Evolutionary conservation across 176 grass and related monocot species (phyloP), one percentile per base, ranked within the genome.

Genomic region (Hordeum marinum): DNA sequence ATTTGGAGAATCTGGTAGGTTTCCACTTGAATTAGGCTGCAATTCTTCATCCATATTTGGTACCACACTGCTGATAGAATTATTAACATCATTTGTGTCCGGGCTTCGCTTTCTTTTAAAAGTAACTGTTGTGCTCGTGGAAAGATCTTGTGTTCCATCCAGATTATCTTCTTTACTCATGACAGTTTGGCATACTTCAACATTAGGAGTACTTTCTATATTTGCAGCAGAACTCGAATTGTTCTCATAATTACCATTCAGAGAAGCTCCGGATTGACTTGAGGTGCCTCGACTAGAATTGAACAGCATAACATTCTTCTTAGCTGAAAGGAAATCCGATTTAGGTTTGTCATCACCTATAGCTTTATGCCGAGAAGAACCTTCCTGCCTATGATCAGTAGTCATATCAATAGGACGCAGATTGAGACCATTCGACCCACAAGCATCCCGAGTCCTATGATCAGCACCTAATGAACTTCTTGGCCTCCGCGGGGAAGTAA

Each of bases 61-160:
- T 48, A 50, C 68, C 66, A 58, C 71, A 26, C 20, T 72, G 62
- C 58, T 84, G 60, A 40, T 13, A 86, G 79, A 60, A 83, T 66
- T 67, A 84, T 45, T 79, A 90, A 85, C 31, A 63, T 55, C 71
- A 82, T 87, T 88, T 85, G 83, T 67, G 63, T 72, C 86, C 42
- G 77, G n/a, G 55, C 87, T 91, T 77, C 87, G 85, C 85, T 93
- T 98, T 85, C 87, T 95, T 76, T 87, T 95, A 85, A 87, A 93
- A 80, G 81, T 87, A 39, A 82, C 71, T 23, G 82, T 85, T 54
- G 66, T 81, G 76, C 72, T 87, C 31, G 68, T 84, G 61, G 82
- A 84, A 86, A 85, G 72, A 86, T 98, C 81, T 52, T 73, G 63
- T 6, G n/a, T 86, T 67, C 62, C 83, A 87, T 91, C 88, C 74